Percentiles rank a stretch among this genome's conserved stretches.
Evolutionary conservation across 768 basidiomycete species (phyloP).

Genomic region (Pulveroboletus frians): DNA sequence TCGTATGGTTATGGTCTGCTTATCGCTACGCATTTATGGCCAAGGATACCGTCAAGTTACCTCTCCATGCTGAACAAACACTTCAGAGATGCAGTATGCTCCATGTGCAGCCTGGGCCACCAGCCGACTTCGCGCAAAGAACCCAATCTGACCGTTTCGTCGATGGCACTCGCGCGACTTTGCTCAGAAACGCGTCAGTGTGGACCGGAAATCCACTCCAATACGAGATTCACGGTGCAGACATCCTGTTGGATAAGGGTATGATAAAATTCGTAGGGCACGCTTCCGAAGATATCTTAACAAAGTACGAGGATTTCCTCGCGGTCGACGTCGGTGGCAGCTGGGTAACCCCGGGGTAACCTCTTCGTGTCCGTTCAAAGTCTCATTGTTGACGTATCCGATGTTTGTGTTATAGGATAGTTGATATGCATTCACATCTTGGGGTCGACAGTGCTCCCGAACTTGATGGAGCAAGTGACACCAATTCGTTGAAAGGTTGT

Average conservation of each 20-base stretch:
- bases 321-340: conserved; percentile 57
- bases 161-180: conserved; percentile 33
- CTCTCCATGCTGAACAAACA: conserved; percentile 27
- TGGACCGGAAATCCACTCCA: conserved; percentile 46
- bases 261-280: conserved; percentile 35
- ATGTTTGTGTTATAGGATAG: conserved; percentile 31
- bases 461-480: conserved; percentile 48
- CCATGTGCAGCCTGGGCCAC: conserved; percentile 35
- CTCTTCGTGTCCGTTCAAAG: conserved; percentile 15
- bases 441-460: conserved; percentile 63
- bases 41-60: conserved; percentile 17
- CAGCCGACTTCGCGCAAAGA: conserved; percentile 28
- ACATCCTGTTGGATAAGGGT: conserved; percentile 38
- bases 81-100: conserved; percentile 34
- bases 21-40: conserved; percentile 9
- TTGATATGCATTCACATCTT: conserved; percentile 77
- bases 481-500: conserved; percentile 54
- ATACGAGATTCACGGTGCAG: conserved; percentile 32
- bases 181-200: conserved; percentile 46
- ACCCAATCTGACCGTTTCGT: conserved; percentile 37
- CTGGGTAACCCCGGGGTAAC: conserved; percentile 68
- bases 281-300: conserved; percentile 36
- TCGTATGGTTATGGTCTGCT: conserved; percentile 18
- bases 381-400: conserved; percentile 39
- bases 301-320: conserved; percentile 40